Evolutionary conservation across 768 basidiomycete genomes (phyloP), one percentile per base, ranked within the genome.

Genomic region (Russula abietina): DNA sequence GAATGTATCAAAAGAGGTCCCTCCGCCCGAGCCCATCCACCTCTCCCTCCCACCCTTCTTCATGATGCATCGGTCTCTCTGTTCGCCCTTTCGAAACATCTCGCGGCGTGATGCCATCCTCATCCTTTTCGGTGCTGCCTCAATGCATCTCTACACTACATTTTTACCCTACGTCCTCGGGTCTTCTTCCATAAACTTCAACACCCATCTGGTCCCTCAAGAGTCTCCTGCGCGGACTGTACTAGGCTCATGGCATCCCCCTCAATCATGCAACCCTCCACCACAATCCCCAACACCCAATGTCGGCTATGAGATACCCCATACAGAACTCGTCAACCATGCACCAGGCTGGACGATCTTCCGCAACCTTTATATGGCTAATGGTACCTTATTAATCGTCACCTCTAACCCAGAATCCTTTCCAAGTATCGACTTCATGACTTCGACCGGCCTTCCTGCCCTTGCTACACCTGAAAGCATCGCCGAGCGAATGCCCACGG

Each of bases 341-440:
- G 86, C 85, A 5, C 86, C 86, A 30, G 91, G 92, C 45, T 94
- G 92, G 91, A 93, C 93, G 0, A 74, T 93, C 38, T 91, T 91
- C 73, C 80, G 81, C 28, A 86, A 93, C 71, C 71, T 95, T 4
- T 95, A 95, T 80, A 80, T 93, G 84, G 82, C 85, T 53, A 88
- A 92, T 65, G 89, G 89, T 9, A 92, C 91, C 0, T 79, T 93
- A 51, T 85, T 81, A 73, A 80, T 93, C 69, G 77, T 93, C 59
- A 79, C 85, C 6, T 71, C 75, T 11, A 75, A 79, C 17, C 73
- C 74, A 26, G 73, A 73, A 1, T 69, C 71, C 14, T 83, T 83
- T 61, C 85, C 85, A 10, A 73, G 75, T 6, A 70, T 75, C 61
- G 70, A 74, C 30, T 72, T 83, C 71, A 88, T 92, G 78, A 87